A percentile compares a stretch with the other conserved stretches of the same genome.
phyloP scores from a whole-genome alignment of 306 rosid genomes.

The Begonia peltatifolia region DNA sequence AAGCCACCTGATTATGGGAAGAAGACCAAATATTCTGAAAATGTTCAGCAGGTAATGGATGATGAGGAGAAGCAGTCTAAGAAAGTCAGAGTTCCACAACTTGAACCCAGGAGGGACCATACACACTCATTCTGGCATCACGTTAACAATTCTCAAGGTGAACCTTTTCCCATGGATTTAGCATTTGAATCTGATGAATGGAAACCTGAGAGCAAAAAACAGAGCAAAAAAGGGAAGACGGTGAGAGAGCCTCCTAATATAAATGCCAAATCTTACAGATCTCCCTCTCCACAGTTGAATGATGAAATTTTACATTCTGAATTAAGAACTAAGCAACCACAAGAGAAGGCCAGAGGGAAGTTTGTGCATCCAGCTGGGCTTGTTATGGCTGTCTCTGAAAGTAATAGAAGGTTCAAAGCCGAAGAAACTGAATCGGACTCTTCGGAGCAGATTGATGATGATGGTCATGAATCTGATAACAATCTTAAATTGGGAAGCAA shows the following conservation, averaged over 20 bases:
- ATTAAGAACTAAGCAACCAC: conserved; percentile 43
- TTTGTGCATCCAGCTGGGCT: conserved; percentile 33
- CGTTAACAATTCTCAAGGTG: conserved; percentile 28
- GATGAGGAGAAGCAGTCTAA: conserved; percentile 34
- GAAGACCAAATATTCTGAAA: conserved; percentile 44
- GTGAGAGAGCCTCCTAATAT: conserved; percentile 66
- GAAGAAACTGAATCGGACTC: conserved; percentile 97
- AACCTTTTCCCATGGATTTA: conserved; percentile 39
- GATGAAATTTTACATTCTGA: conserved; percentile 42
- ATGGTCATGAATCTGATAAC: conserved; percentile 31
- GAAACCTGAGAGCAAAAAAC: conserved; percentile 47
- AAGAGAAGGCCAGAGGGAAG: conserved; percentile 42
- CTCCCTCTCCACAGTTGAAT: conserved; percentile 62
- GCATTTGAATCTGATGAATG: conserved; percentile 44
- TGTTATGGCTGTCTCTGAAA: conserved; percentile 21
- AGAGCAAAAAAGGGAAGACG: conserved; percentile 59
- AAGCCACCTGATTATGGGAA: conserved; percentile 50
- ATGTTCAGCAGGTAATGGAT: conserved; percentile 32
- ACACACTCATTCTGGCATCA: conserved; percentile 23
- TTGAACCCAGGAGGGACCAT: conserved; percentile 23
- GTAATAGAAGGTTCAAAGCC: conserved; percentile 31
- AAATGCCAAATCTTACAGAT: conserved; percentile 39
- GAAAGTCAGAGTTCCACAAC: conserved; percentile 25
- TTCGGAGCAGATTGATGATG: conserved; percentile 70
- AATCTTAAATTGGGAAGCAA: conserved; percentile 68